A percentile compares a stretch with the other conserved stretches of the same genome.
Conservation (phyloP, 768 basidiomycete genomes). For the Suillus cothurnatus region DNA sequence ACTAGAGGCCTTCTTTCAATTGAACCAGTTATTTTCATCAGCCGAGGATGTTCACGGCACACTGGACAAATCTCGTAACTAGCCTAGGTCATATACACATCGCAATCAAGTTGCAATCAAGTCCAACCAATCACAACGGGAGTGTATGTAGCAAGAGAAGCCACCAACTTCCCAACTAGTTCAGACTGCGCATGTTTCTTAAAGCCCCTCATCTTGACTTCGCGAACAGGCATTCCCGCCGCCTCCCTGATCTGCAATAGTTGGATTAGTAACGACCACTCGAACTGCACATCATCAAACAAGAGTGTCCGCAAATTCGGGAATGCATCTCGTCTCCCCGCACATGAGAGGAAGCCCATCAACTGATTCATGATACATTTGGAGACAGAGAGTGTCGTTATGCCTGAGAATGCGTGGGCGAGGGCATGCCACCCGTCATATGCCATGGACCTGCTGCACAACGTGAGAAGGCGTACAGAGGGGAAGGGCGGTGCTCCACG, state of each 20-base stretch:
- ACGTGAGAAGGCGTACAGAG: constrained; percentile 24
- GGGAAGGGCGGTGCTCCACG: constrained; percentile 28
- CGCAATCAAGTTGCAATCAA: background rate
- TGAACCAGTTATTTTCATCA: constrained; percentile 2
- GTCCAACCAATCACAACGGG: constrained; percentile 7
- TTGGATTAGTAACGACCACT: constrained; percentile 30
- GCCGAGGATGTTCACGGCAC: background rate
- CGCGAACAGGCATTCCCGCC: constrained; percentile 19
- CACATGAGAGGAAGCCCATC: constrained; percentile 26
- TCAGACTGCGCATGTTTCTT: constrained; percentile 18
- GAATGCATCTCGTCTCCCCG: constrained; percentile 31
- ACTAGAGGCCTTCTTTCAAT: constrained; percentile 8
- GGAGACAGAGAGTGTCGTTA: constrained; percentile 27
- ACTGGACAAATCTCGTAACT: background rate
- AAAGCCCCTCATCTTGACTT: constrained; percentile 26
- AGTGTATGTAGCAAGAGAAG: constrained; percentile 17
- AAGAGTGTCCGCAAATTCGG: constrained; percentile 18
- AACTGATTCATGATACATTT: constrained; percentile 27
- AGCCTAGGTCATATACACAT: background rate
- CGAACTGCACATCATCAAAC: constrained; percentile 29
- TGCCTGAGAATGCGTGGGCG: constrained; percentile 27
- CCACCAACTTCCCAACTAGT: constrained; percentile 21
- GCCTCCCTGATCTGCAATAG: constrained; percentile 28
- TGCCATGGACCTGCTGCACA: constrained; percentile 28
- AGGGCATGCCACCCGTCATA: constrained; percentile 25